Percentiles rank a stretch among this genome's conserved stretches.
These are phyloP conservation scores for Mucor irregularis DNA, from an alignment of 371 early-diverging fungal genomes.

Conservation along the genomic window DNA sequence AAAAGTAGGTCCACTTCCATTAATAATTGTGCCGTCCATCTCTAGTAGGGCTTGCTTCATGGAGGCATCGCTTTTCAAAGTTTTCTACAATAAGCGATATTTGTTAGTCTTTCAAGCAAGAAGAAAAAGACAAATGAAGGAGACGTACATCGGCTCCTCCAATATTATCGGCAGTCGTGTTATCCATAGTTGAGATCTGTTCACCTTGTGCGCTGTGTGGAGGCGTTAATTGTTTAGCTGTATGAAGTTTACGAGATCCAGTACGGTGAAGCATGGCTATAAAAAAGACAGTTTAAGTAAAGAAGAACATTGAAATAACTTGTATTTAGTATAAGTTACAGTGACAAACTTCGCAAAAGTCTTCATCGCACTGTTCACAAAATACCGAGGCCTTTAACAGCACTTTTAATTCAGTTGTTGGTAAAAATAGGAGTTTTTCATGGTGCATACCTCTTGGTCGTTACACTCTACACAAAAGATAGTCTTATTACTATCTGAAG, in stretches of 20 bases:
- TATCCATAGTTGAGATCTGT: background rate
- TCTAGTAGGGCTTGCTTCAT: constrained; percentile 34
- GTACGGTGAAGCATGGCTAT: constrained; percentile 56
- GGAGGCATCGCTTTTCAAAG: constrained; percentile 1
- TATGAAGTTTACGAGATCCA: constrained; percentile 48
- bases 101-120: no score
- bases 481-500: constrained; percentile 21
- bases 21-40: constrained; percentile 50
- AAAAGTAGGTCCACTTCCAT: constrained; percentile 51
- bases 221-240: constrained; percentile 27
- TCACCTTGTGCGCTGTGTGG: background rate
- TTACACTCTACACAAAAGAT: constrained; percentile 88
- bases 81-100: no score
- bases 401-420: background rate
- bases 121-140: no score
- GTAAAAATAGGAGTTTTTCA: background rate
- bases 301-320: background rate
- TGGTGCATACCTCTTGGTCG: constrained; percentile 54
- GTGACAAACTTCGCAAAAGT: constrained; percentile 93
- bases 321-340: constrained; percentile 20
- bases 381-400: constrained; percentile 56
- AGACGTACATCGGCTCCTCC: no score
- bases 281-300: background rate
- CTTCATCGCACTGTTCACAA: constrained; percentile 83
- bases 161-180: background rate